phyloP scores from a whole-genome alignment of 371 early-diverging fungal genomes.

The Mortierella sp. region DNA sequence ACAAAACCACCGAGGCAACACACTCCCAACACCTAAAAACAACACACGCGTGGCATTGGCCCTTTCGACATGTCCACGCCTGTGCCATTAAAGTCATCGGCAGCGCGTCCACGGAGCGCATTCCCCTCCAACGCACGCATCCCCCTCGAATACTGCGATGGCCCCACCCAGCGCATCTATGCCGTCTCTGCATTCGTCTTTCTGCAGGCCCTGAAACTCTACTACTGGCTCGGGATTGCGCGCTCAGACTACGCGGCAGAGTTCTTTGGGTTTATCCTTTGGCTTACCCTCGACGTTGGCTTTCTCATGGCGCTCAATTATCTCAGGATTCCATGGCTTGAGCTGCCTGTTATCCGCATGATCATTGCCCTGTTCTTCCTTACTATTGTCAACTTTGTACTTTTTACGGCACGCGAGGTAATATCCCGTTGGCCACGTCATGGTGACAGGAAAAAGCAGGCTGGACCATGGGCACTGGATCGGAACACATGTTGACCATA shows the following conservation, averaged over 20 bases:
- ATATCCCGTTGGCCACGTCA: neutral
- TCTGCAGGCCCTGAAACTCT: conserved; percentile 44
- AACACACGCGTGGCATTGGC: neutral
- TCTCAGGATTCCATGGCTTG: conserved; percentile 54
- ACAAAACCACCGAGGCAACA: neutral
- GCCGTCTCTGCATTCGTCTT: conserved; percentile 44
- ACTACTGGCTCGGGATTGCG: conserved; percentile 45
- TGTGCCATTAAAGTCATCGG: conserved; percentile 37
- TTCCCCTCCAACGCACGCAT: conserved; percentile 44
- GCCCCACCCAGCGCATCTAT: conserved; percentile 50
- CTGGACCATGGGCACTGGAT: neutral
- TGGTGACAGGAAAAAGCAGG: neutral
- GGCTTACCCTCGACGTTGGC: conserved; percentile 43
- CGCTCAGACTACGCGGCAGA: conserved; percentile 49
- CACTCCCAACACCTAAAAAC: neutral
- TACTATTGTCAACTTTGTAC: conserved; percentile 46
- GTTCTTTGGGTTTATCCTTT: conserved; percentile 53
- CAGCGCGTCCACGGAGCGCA: conserved; percentile 36
- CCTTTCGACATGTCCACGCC: conserved; percentile 30
- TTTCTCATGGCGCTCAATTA: conserved; percentile 45
- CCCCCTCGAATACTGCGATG: conserved; percentile 53
- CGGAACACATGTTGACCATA: neutral
- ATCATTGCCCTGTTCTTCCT: conserved; percentile 41
- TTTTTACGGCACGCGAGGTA: conserved; percentile 53
- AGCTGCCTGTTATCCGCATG: conserved; percentile 37